Percentiles rank a stretch among this genome's conserved stretches.
These are phyloP conservation scores for Annulohypoxylon moriforme DNA, from an alignment of 495 filamentous ascomycete species.

Conservation along the genomic window DNA sequence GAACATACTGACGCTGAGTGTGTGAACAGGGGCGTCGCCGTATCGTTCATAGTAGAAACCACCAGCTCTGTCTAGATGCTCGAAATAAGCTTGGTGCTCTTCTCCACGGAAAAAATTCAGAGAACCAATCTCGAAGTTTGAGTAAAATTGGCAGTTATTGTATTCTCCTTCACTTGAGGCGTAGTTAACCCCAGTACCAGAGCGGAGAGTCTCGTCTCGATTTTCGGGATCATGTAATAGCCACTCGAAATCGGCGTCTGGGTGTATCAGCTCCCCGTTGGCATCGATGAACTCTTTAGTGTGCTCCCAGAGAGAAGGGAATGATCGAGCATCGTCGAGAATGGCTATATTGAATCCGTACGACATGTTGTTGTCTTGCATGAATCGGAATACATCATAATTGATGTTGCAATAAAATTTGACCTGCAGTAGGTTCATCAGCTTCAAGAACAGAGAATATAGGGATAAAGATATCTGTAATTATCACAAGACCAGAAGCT, in stretches of 20 bases:
- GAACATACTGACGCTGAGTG: slow-evolving; percentile 63
- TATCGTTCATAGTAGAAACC: slow-evolving; percentile 73
- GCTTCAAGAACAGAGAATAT: background rate
- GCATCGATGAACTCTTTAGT: slow-evolving; percentile 59
- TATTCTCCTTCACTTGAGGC: slow-evolving; percentile 47
- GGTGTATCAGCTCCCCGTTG: slow-evolving; percentile 60
- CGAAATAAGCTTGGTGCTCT: slow-evolving; percentile 67
- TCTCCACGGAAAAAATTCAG: slow-evolving; percentile 68
- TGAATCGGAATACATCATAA: slow-evolving; percentile 78
- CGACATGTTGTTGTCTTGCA: slow-evolving; percentile 77
- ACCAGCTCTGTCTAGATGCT: slow-evolving; percentile 66
- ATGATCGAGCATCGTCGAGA: slow-evolving; percentile 62
- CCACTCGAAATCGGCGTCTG: slow-evolving; percentile 63
- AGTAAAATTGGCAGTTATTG: slow-evolving; percentile 67
- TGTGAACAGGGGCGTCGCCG: slow-evolving; percentile 74
- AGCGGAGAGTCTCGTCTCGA: slow-evolving; percentile 19
- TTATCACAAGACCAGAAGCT: slow-evolving; percentile 22
- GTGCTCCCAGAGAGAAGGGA: slow-evolving; percentile 61
- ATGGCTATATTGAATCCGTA: slow-evolving; percentile 73
- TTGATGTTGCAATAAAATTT: slow-evolving; percentile 77
- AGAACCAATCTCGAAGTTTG: slow-evolving; percentile 73
- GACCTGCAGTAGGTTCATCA: slow-evolving; percentile 39
- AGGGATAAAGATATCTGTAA: background rate
- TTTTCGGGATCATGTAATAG: slow-evolving; percentile 51
- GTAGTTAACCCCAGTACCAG: slow-evolving; percentile 22